Evolutionary conservation across 192 early-diverging fungal species (phyloP), one percentile per base, ranked within the genome.

Genomic region (Gonapodya sp.): DNA sequence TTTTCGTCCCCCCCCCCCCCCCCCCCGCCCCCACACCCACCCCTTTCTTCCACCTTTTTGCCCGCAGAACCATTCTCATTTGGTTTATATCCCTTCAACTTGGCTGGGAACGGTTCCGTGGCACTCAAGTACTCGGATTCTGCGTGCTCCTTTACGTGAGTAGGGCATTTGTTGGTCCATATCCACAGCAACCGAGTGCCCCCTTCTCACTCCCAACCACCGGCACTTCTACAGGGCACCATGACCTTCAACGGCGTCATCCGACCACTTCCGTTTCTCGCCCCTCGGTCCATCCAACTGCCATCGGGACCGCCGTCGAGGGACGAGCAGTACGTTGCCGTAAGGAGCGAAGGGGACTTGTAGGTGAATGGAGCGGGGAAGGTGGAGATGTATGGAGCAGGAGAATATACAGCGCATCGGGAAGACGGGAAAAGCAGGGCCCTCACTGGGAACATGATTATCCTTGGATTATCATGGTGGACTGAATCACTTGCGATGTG

Each of bases 91-190:
- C 92, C 34, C 85, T 98, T 30, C 89, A 86, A n/a, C 90, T 99
- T 73, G 96, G 96, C 18, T 99, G 97, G 97, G 97, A 99, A 86
- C 83, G 85, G 0, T 99, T 99, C 83, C 91, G 91, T 82, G 93
- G 89, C 88, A 82, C 98, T 73, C 97, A 99, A 84, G 96, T 99
- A n/a, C 46, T 94, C 83, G 97, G 97, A 33, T 90, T 90, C 79
- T 1, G 30, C 30, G 79, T 24, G 73, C 35, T 35, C 1, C 78
- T 85, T 72, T 92, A 92, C 84, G 82, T 84, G 37, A 81, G 34
- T 30, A 2, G 73, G 1, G n/a, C 31, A 36, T 1, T 24, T n/a
- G 36, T 34, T 32, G 24, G 35, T 18, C 37, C 36, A 34, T 33
- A 0, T 18, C 73, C 24, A n/a, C n/a, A 1, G 77, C n/a, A n/a